A percentile compares a stretch with the other conserved stretches of the same genome.
phyloP scores from a whole-genome alignment of 306 rosid species.

The Fragaria ananassa region DNA sequence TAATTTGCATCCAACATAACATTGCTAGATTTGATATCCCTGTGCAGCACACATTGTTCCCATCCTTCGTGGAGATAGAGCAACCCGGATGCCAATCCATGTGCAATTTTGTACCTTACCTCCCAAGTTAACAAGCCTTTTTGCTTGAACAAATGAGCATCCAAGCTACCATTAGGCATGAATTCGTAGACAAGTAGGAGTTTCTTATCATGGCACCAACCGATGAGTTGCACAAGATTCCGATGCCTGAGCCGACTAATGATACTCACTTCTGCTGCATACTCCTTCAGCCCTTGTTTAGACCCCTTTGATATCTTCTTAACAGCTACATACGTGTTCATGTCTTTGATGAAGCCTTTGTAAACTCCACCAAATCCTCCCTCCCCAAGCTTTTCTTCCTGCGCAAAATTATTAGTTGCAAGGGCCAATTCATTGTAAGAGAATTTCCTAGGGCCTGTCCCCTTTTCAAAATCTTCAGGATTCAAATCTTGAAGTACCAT shows the following conservation, averaged over 20 bases:
- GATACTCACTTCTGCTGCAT: not conserved
- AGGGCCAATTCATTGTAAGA: not conserved
- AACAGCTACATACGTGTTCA: not conserved
- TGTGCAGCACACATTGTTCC: slow-evolving; percentile 7
- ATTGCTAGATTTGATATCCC: slow-evolving; percentile 1
- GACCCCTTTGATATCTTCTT: not conserved
- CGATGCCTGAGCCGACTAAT: slow-evolving; percentile 11
- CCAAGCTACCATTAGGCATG: not conserved
- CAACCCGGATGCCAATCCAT: not conserved
- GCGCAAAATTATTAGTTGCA: not conserved
- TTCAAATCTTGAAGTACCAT: not conserved
- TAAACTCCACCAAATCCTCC: slow-evolving; percentile 16
- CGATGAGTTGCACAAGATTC: slow-evolving; percentile 11
- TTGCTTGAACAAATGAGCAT: not conserved
- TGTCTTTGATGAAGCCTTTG: slow-evolving; percentile 5
- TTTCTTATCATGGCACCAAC: slow-evolving; percentile 1
- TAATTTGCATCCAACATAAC: slow-evolving; percentile 1
- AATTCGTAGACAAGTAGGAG: slow-evolving; percentile 9
- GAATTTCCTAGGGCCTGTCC: slow-evolving; percentile 11
- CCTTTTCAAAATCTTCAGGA: not conserved
- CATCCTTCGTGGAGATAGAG: slow-evolving; percentile 4
- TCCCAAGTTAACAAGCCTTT: not conserved
- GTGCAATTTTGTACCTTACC: slow-evolving; percentile 1
- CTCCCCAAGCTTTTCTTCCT: slow-evolving; percentile 8
- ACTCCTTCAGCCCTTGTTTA: slow-evolving; percentile 4